Conservation (phyloP, 2,329 filamentous ascomycete genomes). For the Pseudogymnoascus sp. region DNA sequence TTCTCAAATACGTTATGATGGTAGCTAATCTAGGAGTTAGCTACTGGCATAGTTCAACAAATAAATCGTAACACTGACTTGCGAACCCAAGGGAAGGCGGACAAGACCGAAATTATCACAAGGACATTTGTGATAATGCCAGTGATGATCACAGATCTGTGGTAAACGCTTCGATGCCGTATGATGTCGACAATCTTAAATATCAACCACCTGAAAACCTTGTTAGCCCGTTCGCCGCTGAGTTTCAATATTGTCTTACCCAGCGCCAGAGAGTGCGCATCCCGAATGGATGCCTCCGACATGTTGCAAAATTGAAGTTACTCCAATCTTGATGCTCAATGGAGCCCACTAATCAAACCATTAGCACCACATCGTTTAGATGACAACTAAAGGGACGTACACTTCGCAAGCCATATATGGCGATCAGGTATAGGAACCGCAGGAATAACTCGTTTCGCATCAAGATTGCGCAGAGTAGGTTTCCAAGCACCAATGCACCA, state of each 20-base stretch:
- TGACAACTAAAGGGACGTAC: constrained; percentile 22
- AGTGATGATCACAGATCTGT: constrained; percentile 31
- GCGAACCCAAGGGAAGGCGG: constrained; percentile 36
- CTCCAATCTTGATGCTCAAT: constrained; percentile 30
- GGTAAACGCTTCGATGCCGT: constrained; percentile 28
- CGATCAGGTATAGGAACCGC: constrained; percentile 31
- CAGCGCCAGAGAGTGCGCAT: constrained; percentile 34
- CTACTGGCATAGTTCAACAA: background rate
- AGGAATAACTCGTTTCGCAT: constrained; percentile 36
- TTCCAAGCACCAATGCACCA: constrained; percentile 34
- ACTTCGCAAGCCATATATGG: constrained; percentile 33
- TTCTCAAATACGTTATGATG: constrained; percentile 37
- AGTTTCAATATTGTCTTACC: constrained; percentile 22
- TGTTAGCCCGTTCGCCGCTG: constrained; percentile 13
- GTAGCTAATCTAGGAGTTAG: constrained; percentile 25
- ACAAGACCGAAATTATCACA: constrained; percentile 33
- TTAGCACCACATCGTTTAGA: constrained; percentile 11
- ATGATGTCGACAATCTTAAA: constrained; percentile 35
- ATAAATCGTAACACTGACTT: constrained; percentile 29
- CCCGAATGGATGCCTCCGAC: constrained; percentile 38
- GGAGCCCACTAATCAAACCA: constrained; percentile 32
- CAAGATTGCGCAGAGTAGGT: constrained; percentile 33
- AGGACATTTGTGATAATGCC: constrained; percentile 34
- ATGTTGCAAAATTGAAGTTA: constrained; percentile 34
- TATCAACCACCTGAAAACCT: constrained; percentile 30